Base-by-base conservation (phyloP, 2,329 filamentous ascomycete species). In the Trichoderma endophyticum region DNA sequence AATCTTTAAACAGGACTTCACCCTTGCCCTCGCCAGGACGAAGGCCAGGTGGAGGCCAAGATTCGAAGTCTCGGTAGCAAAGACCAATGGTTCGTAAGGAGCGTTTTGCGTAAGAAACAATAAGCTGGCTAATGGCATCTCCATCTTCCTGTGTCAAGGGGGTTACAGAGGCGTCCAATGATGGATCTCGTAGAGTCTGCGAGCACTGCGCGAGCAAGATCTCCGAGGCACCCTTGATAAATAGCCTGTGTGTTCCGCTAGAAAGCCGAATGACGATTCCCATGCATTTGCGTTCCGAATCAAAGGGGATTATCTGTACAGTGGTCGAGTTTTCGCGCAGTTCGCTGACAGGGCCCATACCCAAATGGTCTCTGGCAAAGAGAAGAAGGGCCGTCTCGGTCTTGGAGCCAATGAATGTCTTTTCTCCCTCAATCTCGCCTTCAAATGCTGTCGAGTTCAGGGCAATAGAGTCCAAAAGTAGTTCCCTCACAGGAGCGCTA, bases 81-180 rank as follows among this genome's bases (percentile, higher is more conserved):
- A 97, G 87, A 57, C 91, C 93, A 76, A 97, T 97, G 1, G 94
- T 97, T 74, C 94, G 89, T 36, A 97, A 86, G 8, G 94, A 97
- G 21, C 91, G 88, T 30, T 88, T 89, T 11, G 94, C 94, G 79
- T 97, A 97, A 61, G 86, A 88, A 74, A 91, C 89, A 76, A 97
- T 97, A 62, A 94, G 85, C 26, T 86, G 83, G 75, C 88, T 87
- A 74, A 97, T 79, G 8, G 82, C 86, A 73, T 87, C 82, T 67
- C 84, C 83, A 75, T 90, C 88, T 59, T 88, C 85, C 28, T 83
- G 80, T 12, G 85, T 86, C 73, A 91, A 80, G 0, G 83, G 74
- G 1, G 81, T 74, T n/a, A 82, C 76, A 3, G 84, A 80, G 36
- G 82, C 77, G 75, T 85, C 85, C 24, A 76, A 77, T 5, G 85